Conservation (phyloP, 75 land plant genomes). For the Selaginella moellendorffii region DNA sequence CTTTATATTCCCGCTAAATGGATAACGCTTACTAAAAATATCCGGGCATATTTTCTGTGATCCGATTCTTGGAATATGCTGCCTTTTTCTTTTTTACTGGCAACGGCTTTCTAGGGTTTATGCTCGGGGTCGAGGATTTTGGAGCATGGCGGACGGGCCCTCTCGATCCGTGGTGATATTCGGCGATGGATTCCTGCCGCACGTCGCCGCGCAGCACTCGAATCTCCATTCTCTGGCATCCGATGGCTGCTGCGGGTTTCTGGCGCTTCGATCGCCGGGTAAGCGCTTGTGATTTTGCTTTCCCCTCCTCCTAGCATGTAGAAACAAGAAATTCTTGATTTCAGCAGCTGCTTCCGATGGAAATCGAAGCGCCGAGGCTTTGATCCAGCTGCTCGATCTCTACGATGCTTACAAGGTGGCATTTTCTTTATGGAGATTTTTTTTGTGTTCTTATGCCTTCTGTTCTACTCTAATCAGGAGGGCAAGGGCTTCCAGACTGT, state of each 20-base stretch:
- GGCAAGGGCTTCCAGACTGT: not conserved
- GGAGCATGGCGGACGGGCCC: constrained; percentile 74
- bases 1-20: too few species aligned
- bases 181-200: constrained; percentile 64
- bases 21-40: too few species aligned
- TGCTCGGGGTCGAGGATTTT: not conserved
- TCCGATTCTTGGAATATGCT: too few species aligned
- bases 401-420: constrained; percentile 22
- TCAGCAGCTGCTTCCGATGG: too few species aligned
- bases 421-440: not conserved
- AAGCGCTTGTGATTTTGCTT: not conserved
- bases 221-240: constrained; percentile 77
- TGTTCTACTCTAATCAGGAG: constrained; percentile 6
- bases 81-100: too few species aligned
- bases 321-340: not conserved
- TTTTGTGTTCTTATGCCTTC: not conserved
- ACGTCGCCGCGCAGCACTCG: constrained; percentile 28
- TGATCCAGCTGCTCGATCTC: constrained; percentile 53
- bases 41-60: too few species aligned
- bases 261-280: constrained; percentile 32
- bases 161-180: constrained; percentile 61
- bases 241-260: constrained; percentile 57
- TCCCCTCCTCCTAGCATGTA: not conserved
- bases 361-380: too few species aligned
- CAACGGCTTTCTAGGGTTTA: constrained; percentile 1